A percentile compares a stretch with the other conserved stretches of the same genome.
These are phyloP conservation scores for Ceratonia siliqua DNA, from an alignment of 306 rosid species.

Conservation along the genomic window DNA sequence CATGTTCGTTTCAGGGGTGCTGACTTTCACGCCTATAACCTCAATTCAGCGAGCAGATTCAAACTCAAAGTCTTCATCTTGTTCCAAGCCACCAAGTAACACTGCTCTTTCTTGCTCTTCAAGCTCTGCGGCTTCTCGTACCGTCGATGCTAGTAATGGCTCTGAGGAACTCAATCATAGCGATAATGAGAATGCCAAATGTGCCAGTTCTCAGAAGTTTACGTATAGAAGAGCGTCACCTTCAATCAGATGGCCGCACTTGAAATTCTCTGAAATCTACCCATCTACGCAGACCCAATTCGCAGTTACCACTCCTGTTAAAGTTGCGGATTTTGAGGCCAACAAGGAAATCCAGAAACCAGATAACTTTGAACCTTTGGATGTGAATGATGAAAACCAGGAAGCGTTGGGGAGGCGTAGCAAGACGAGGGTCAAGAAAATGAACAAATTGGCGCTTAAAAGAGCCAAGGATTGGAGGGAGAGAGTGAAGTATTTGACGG, in stretches of 20 bases:
- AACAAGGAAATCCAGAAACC: conserved; percentile 31
- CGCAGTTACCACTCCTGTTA: conserved; percentile 27
- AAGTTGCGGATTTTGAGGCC: conserved; percentile 34
- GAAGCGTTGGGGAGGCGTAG: conserved; percentile 59
- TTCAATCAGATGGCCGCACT: conserved; percentile 77
- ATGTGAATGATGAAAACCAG: conserved; percentile 44
- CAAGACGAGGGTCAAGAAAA: conserved; percentile 61
- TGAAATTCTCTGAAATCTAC: conserved; percentile 56
- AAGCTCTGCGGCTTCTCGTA: conserved; percentile 26
- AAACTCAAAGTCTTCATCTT: conserved; percentile 20
- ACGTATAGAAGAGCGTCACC: conserved; percentile 89
- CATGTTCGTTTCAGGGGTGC: conserved; percentile 37
- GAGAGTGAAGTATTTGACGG: conserved; percentile 71
- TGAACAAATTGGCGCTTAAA: conserved; percentile 76
- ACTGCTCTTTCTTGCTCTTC: conserved; percentile 37
- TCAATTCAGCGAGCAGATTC: conserved; percentile 30
- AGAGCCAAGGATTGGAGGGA: conserved; percentile 92
- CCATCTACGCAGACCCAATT: conserved; percentile 50
- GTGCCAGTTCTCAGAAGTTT: conserved; percentile 39
- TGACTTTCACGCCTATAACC: conserved; percentile 34
- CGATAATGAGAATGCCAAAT: background rate
- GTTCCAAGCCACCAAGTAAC: conserved; percentile 41
- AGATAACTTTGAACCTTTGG: conserved; percentile 28
- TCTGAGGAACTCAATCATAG: conserved; percentile 31
- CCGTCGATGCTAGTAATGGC: conserved; percentile 7